Conservation (phyloP, 768 basidiomycete genomes). For the Hydnomerulius pinastri region DNA sequence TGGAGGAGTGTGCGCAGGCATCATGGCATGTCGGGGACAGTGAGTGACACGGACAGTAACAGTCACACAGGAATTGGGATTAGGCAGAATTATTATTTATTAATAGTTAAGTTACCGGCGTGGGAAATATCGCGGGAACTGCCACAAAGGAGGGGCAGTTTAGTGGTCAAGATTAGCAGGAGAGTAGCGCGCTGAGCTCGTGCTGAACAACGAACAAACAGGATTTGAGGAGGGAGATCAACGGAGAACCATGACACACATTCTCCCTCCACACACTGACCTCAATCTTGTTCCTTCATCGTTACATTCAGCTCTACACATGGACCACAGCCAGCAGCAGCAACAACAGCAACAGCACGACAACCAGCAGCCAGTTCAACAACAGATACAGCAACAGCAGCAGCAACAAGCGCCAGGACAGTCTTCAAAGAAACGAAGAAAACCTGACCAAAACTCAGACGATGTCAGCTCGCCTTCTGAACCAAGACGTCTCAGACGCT, state of each 20-base stretch:
- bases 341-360: constrained; percentile 46
- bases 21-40: constrained; percentile 3
- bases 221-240: constrained; percentile 15
- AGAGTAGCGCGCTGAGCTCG: constrained; percentile 20
- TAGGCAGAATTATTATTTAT: constrained; percentile 8
- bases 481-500: constrained; percentile 79
- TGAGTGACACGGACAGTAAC: background rate
- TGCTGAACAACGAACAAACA: constrained; percentile 16
- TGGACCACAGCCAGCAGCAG: constrained; percentile 62
- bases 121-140: constrained; percentile 22
- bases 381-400: constrained; percentile 30
- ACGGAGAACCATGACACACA: constrained; percentile 44
- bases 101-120: constrained; percentile 6
- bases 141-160: constrained; percentile 27
- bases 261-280: constrained; percentile 48
- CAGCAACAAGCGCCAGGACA: constrained; percentile 38
- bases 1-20: constrained; percentile 4
- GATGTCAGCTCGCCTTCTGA: constrained; percentile 62
- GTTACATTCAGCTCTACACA: constrained; percentile 64
- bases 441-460: constrained; percentile 55
- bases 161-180: constrained; percentile 3
- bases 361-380: too few species aligned
- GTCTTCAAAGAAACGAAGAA: constrained; percentile 58
- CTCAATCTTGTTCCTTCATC: constrained; percentile 47
- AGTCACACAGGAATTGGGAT: constrained; percentile 4